Percentiles rank a stretch among this genome's conserved stretches.
Conservation (phyloP, 176 grass and related monocot species). For the Metroxylon sagu region DNA sequence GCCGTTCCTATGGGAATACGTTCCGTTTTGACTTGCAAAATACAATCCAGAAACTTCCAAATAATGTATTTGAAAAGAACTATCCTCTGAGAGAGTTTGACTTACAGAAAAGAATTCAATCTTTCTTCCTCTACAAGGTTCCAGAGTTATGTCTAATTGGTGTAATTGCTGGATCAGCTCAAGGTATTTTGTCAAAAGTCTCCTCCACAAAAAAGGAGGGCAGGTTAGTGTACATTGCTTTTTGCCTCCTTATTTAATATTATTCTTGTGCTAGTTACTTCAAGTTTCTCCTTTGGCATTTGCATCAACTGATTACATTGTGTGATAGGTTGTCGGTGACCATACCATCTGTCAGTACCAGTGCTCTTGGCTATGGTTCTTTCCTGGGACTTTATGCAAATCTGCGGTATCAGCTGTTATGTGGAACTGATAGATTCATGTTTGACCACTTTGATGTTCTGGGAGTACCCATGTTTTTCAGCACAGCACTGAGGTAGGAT, state of each 20-base stretch:
- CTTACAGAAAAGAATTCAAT: conserved; percentile 60
- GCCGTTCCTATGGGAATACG: conserved; percentile 93
- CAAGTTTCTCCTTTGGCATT: neutral
- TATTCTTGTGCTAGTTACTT: neutral
- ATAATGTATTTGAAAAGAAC: conserved; percentile 92
- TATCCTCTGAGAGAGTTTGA: conserved; percentile 97
- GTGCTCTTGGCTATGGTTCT: conserved; percentile 88
- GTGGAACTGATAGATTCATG: conserved; percentile 64
- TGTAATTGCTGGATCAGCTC: conserved; percentile 57
- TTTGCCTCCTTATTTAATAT: conserved; percentile 8
- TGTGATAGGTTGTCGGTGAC: conserved; percentile 60
- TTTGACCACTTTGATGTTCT: conserved; percentile 88
- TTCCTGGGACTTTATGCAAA: conserved; percentile 92
- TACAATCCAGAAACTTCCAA: conserved; percentile 96
- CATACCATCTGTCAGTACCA: conserved; percentile 63
- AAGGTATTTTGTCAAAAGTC: conserved; percentile 61
- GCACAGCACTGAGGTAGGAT: conserved; percentile 70
- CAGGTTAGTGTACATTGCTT: conserved; percentile 30
- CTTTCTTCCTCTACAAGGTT: conserved; percentile 71
- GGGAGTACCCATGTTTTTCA: conserved; percentile 71
- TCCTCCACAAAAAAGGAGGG: conserved; percentile 53
- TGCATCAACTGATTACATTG: conserved; percentile 9
- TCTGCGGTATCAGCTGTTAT: conserved; percentile 76
- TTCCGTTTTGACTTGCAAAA: conserved; percentile 81
- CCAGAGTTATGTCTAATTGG: conserved; percentile 85